phyloP scores from a whole-genome alignment of 305 asterid species.

The Caryopteris hybrid region DNA sequence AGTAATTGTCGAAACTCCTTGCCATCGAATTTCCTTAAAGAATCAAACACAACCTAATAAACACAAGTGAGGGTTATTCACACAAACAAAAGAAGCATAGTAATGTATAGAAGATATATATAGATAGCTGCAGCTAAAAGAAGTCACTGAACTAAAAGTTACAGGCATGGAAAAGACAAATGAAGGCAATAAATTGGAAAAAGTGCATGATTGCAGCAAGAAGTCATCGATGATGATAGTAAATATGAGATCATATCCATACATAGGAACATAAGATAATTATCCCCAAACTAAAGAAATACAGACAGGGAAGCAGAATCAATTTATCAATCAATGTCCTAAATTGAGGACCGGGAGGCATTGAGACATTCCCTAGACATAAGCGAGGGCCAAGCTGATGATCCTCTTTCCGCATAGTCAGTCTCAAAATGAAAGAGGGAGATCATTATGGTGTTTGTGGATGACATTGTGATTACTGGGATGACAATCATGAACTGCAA shows the following conservation, averaged over 20 bases:
- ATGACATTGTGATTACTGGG: too few relatives aligned
- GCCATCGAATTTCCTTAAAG: constrained; percentile 91
- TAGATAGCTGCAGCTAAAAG: constrained; percentile 4
- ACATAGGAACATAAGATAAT: neutral
- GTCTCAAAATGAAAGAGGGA: too few relatives aligned
- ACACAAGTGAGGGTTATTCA: constrained; percentile 18
- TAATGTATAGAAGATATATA: neutral
- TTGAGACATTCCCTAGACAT: too few relatives aligned
- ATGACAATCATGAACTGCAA: too few relatives aligned
- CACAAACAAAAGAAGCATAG: constrained; percentile 6
- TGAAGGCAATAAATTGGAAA: neutral
- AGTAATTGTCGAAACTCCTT: constrained; percentile 86
- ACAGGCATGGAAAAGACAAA: constrained; percentile 4
- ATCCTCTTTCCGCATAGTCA: too few relatives aligned
- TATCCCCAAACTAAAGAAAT: neutral
- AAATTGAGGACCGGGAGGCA: neutral
- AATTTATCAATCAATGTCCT: neutral
- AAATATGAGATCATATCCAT: neutral
- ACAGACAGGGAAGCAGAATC: neutral
- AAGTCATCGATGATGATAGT: neutral
- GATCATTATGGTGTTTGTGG: too few relatives aligned
- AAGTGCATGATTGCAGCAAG: neutral
- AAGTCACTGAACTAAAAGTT: neutral
- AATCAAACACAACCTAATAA: constrained; percentile 90
- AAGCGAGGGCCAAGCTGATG: too few relatives aligned